A percentile compares a stretch with the other conserved stretches of the same genome.
Conservation (phyloP, 768 basidiomycete genomes). For the Crassisporium funariophilum region DNA sequence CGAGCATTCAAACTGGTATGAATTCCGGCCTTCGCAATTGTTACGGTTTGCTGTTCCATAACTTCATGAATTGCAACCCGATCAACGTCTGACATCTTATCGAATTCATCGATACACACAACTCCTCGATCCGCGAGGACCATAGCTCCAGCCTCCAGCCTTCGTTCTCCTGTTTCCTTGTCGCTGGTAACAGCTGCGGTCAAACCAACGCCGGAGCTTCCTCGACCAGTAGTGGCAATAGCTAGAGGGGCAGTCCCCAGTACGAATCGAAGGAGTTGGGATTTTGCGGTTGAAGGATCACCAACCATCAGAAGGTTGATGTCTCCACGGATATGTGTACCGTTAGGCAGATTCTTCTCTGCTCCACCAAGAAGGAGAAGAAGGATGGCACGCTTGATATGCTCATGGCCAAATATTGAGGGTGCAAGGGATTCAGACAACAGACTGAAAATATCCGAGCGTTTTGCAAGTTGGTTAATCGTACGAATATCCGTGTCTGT, state of each 20-base stretch:
- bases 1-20: constrained; percentile 97
- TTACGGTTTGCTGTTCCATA: constrained; percentile 99
- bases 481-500: constrained; percentile 94
- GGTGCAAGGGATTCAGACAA: constrained; percentile 95
- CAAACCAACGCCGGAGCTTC: constrained; percentile 97
- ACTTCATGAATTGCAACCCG: constrained; percentile 99
- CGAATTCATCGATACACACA: constrained; percentile 99
- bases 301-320: constrained; percentile 99
- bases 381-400: constrained; percentile 92
- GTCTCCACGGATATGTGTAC: constrained; percentile 98
- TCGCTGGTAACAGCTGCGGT: constrained; percentile 99
- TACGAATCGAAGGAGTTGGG: constrained; percentile 93
- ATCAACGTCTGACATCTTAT: constrained; percentile 99
- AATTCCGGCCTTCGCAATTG: constrained; percentile 98
- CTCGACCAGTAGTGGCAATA: constrained; percentile 97
- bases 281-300: constrained; percentile 98
- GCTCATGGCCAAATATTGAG: constrained; percentile 95
- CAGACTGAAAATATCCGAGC: constrained; percentile 81
- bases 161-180: constrained; percentile 94
- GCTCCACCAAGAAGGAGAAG: constrained; percentile 94
- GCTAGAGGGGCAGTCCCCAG: constrained; percentile 95
- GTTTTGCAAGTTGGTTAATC: constrained; percentile 92
- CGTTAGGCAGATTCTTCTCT: constrained; percentile 96
- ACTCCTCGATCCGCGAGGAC: constrained; percentile 98
- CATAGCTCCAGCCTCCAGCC: constrained; percentile 99